A percentile compares a stretch with the other conserved stretches of the same genome.
These are phyloP conservation scores for Sicyos baderoa DNA, from an alignment of 306 rosid species.

Conservation along the genomic window DNA sequence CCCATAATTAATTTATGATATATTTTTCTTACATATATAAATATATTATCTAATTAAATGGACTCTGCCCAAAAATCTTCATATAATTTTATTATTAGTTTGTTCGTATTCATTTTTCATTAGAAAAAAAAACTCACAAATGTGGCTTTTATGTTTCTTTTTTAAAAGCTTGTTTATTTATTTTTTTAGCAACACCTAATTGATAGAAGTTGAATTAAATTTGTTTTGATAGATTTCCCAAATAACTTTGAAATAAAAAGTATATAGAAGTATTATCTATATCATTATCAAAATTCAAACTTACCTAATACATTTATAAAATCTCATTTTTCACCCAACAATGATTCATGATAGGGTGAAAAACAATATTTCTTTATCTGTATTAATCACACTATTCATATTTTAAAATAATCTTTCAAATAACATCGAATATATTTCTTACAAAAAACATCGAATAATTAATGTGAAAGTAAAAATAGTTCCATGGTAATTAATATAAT, in stretches of 20 bases:
- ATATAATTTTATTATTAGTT: background rate
- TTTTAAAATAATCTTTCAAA: background rate
- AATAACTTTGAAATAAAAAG: background rate
- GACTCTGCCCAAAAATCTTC: background rate
- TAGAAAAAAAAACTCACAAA: background rate
- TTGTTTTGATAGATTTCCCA: background rate
- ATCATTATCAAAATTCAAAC: background rate
- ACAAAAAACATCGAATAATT: too few relatives aligned
- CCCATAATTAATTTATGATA: too few relatives aligned
- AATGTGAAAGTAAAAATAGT: too few relatives aligned
- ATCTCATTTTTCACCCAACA: background rate
- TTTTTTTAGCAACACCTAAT: background rate
- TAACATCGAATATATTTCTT: too few relatives aligned
- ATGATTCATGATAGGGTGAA: background rate
- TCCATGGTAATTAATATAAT: too few relatives aligned
- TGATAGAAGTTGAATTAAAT: background rate
- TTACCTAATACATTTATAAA: background rate
- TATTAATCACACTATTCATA: background rate
- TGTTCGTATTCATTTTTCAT: background rate
- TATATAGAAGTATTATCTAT: too few relatives aligned
- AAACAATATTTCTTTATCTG: background rate
- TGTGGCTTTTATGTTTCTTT: too few relatives aligned
- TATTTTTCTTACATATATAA: background rate
- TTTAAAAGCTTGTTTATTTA: too few relatives aligned
- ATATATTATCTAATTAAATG: background rate